Conservation (phyloP, 2,329 filamentous ascomycete species). For the Fusarium vanettenii region DNA sequence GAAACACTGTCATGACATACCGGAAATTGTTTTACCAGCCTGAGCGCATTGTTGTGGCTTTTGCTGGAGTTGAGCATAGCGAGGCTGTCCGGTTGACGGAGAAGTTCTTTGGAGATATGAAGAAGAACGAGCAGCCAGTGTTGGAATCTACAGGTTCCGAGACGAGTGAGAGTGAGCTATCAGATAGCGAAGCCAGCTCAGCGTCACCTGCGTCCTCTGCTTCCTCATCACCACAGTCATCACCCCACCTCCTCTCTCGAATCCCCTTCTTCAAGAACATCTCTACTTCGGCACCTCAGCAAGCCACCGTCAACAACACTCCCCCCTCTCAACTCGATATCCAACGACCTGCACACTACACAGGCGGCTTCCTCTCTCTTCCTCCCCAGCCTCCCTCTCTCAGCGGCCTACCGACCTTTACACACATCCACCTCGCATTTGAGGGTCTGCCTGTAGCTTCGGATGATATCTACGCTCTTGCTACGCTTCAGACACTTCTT, state of each 20-base stretch:
- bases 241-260: constrained; percentile 78
- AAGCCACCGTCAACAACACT: constrained; percentile 66
- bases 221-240: constrained; percentile 56
- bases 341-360: constrained; percentile 80
- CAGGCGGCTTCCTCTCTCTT: constrained; percentile 90
- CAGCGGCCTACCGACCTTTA: constrained; percentile 77
- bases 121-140: constrained; percentile 59
- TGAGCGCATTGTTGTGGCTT: constrained; percentile 92
- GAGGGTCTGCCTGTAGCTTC: constrained; percentile 92
- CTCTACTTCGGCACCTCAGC: constrained; percentile 76
- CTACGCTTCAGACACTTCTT: constrained; percentile 93
- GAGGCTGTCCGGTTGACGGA: constrained; percentile 84
- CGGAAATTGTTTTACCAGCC: constrained; percentile 86
- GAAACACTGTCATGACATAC: constrained; percentile 80
- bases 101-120: constrained; percentile 93
- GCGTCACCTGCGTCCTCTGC: constrained; percentile 48
- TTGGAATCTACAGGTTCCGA: constrained; percentile 69
- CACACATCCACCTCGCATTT: constrained; percentile 95
- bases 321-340: constrained; percentile 66
- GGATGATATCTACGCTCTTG: constrained; percentile 94
- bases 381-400: constrained; percentile 84
- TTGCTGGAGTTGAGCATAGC: constrained; percentile 87
- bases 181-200: constrained; percentile 50
- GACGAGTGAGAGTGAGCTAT: constrained; percentile 57
- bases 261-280: constrained; percentile 92